phyloP scores from a whole-genome alignment of 2,329 filamentous ascomycete species.

The Ophiostoma perfectum region DNA sequence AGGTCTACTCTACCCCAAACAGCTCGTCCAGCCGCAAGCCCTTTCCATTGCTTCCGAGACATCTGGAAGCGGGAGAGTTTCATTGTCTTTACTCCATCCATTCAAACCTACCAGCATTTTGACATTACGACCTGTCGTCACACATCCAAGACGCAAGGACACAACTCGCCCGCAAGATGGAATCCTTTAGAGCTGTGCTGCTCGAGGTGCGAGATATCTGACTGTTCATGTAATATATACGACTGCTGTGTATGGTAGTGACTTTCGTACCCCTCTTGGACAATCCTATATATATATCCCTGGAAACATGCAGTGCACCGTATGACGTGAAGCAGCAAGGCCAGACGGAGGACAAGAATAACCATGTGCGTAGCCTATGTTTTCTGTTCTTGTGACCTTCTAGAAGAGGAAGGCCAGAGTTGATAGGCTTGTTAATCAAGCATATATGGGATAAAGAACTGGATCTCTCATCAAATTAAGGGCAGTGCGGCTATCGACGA shows the following conservation, averaged over 20 bases:
- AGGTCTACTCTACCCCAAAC: not conserved
- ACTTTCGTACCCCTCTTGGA: too few relatives aligned
- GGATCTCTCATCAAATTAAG: too few relatives aligned
- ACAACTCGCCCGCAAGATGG: slow-evolving; percentile 10
- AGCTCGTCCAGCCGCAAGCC: not conserved
- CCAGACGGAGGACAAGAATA: not conserved
- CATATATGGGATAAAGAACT: too few relatives aligned
- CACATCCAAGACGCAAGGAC: not conserved
- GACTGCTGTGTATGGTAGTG: too few relatives aligned
- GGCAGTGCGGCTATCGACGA: not conserved
- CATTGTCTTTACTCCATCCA: too few relatives aligned
- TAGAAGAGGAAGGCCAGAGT: not conserved
- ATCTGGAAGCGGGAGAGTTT: not conserved
- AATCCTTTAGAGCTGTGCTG: slow-evolving; percentile 1
- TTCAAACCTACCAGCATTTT: not conserved
- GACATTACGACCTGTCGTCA: not conserved
- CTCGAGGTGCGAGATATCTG: not conserved
- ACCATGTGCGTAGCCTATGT: slow-evolving; percentile 7
- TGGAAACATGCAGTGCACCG: not conserved
- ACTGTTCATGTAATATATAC: not conserved
- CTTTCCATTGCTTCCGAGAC: not conserved
- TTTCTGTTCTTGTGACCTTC: not conserved
- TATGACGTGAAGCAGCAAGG: not conserved
- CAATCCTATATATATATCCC: too few relatives aligned
- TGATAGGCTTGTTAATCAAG: too few relatives aligned